These are phyloP conservation scores for Leishmania tropica DNA, from an alignment of 208 protist genomes.

Conservation along the genomic window DNA sequence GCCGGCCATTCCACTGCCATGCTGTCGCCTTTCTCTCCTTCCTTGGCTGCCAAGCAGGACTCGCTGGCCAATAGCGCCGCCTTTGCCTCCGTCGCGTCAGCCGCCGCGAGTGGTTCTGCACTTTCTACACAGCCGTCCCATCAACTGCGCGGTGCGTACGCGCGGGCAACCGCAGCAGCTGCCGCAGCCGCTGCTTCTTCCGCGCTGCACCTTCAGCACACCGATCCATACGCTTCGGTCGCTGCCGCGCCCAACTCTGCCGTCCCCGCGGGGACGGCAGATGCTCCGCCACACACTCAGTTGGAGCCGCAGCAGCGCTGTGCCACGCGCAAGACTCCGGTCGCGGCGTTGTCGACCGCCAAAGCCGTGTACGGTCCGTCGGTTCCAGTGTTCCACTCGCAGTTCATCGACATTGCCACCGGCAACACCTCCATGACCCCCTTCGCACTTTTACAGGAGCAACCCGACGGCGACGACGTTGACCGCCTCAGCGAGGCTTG, in stretches of 20 bases:
- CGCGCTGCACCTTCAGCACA: background rate
- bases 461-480: background rate
- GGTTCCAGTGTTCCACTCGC: slow-evolving; percentile 33
- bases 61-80: background rate
- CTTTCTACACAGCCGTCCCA: slow-evolving; percentile 5
- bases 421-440: slow-evolving; percentile 54
- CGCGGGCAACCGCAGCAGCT: slow-evolving; percentile 15
- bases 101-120: background rate
- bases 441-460: slow-evolving; percentile 41
- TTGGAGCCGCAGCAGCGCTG: background rate
- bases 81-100: background rate
- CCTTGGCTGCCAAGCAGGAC: background rate
- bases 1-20: background rate
- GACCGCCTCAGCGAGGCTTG: background rate
- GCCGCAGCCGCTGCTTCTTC: background rate
- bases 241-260: background rate
- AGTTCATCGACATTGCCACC: slow-evolving; percentile 74
- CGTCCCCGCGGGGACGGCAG: background rate
- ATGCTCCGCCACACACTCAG: background rate
- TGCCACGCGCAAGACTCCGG: background rate
- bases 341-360: background rate
- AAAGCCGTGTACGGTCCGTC: slow-evolving; percentile 39
- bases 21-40: background rate
- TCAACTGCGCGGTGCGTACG: slow-evolving; percentile 35
- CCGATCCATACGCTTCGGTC: background rate